phyloP scores from a whole-genome alignment of 371 early-diverging fungal genomes.

The Choanephora cucurbitarum region DNA sequence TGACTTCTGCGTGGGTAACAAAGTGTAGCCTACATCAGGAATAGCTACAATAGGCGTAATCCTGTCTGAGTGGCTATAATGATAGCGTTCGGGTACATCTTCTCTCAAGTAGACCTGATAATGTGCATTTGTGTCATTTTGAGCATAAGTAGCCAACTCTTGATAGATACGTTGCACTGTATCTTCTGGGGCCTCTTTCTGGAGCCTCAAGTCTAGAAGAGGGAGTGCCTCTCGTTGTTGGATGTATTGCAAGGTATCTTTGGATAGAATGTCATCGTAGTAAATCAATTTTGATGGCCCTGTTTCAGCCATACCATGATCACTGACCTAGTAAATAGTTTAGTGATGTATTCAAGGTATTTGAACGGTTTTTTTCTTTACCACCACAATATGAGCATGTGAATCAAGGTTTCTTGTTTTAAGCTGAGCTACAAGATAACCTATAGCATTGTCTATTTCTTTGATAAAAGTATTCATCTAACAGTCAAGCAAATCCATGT shows the following conservation, averaged over 20 bases:
- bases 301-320: conserved; percentile 88
- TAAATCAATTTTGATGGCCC: conserved; percentile 62
- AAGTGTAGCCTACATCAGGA: conserved; percentile 66
- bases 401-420: conserved; percentile 57
- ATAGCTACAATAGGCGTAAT: conserved; percentile 78
- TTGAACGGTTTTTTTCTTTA: conserved; percentile 22
- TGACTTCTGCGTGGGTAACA: conserved; percentile 49
- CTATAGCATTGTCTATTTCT: conserved; percentile 69
- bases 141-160: conserved; percentile 33
- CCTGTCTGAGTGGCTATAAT: conserved; percentile 60
- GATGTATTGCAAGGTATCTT: conserved; percentile 31
- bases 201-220: conserved; percentile 50
- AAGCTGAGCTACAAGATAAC: conserved; percentile 59
- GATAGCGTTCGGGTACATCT: conserved; percentile 67
- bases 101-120: conserved; percentile 66
- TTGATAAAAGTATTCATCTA: conserved; percentile 63
- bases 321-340: conserved; percentile 60
- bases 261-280: conserved; percentile 71
- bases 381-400: conserved; percentile 80
- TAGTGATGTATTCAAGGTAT: neutral
- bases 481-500: neutral
- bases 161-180: conserved; percentile 32
- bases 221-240: conserved; percentile 39
- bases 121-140: conserved; percentile 48
- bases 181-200: conserved; percentile 32